Conservation (phyloP, 257 asterid genomes). For the Forsythia viridissima region DNA sequence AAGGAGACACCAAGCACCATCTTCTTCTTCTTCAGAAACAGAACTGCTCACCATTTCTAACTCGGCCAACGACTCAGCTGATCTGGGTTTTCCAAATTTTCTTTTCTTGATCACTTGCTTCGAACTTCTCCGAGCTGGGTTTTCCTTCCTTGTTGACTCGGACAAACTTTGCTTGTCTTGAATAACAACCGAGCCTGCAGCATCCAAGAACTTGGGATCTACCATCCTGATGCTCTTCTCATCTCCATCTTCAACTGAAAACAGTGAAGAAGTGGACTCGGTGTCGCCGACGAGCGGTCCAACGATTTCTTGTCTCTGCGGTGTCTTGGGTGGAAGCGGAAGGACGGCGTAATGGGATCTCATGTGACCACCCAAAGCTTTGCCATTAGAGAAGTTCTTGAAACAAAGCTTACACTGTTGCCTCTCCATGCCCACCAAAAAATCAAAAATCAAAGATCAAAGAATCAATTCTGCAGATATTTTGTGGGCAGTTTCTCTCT, state of each 20-base stretch:
- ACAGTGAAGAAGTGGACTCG: constrained; percentile 33
- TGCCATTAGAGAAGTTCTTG: constrained; percentile 51
- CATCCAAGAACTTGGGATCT: constrained; percentile 41
- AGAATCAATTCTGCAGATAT: too few species aligned
- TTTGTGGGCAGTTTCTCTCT: too few species aligned
- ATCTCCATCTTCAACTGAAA: constrained; percentile 26
- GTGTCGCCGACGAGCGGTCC: constrained; percentile 22
- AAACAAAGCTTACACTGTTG: constrained; percentile 59
- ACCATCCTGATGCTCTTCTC: constrained; percentile 35
- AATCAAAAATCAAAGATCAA: constrained; percentile 5
- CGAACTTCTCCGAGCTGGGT: constrained; percentile 31
- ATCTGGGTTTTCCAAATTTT: neutral
- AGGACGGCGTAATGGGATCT: constrained; percentile 55
- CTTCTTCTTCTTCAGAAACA: constrained; percentile 50
- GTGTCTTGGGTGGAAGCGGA: constrained; percentile 58
- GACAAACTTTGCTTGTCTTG: constrained; percentile 37
- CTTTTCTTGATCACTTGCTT: constrained; percentile 14
- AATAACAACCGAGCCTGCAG: constrained; percentile 29
- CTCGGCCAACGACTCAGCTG: constrained; percentile 26
- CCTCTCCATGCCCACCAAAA: constrained; percentile 34
- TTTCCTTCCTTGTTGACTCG: constrained; percentile 33
- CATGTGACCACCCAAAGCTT: constrained; percentile 80
- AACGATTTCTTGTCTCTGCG: constrained; percentile 20
- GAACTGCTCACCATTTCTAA: constrained; percentile 31
- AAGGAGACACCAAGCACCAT: constrained; percentile 61